Evolutionary conservation across 257 asterid genomes (phyloP), one percentile per base, ranked within the genome.

Genomic region (Capsicum pubescens): DNA sequence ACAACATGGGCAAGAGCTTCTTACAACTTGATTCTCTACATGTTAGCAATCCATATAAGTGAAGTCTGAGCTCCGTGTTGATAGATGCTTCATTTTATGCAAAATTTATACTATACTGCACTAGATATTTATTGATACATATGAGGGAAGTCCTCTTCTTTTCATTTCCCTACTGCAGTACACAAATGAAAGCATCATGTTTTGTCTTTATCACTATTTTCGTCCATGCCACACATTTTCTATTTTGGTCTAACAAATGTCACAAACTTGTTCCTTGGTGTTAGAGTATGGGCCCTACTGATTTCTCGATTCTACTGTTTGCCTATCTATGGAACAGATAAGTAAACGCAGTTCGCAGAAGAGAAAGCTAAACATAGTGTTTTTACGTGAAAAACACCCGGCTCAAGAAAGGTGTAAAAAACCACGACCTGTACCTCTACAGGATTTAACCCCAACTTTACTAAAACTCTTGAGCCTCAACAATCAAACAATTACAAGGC

Each of bases 1-100:
- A 94, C 98, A 1, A 97, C 98, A 4, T 94, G 99, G 99, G 98
- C 98, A 3, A 98, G 98, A 55, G 98, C 99, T 79, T 98, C 98
- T 83, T 96, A 96, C 64, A 94, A 96, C 83, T 90, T 96, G 92
- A 90, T 96, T 92, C 95, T 93, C 52, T 96, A 92, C 92, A 96
- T 96, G 95, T 83, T 96, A 70, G 98, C 99, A 82, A 93, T 98
- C 95, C 98, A 96, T 88, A 97, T 96, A 88, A 90, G 95, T 89
- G 71, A 44, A 44, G 17, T 72, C 16, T 19, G 39, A n/a, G 57
- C 32, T 70, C 8, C 15, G 16, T 44, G 16, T 70, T 11, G 2
- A 6, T 71, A n/a, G 79, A 46, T 71, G 79, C 9, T 46, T 72
- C 59, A 48, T n/a, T 46, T n/a, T 10, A 10, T 13, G 3, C 58